Base-by-base conservation (phyloP, 2,329 filamentous ascomycete genomes). In the Arthrobotrys megalospora region DNA sequence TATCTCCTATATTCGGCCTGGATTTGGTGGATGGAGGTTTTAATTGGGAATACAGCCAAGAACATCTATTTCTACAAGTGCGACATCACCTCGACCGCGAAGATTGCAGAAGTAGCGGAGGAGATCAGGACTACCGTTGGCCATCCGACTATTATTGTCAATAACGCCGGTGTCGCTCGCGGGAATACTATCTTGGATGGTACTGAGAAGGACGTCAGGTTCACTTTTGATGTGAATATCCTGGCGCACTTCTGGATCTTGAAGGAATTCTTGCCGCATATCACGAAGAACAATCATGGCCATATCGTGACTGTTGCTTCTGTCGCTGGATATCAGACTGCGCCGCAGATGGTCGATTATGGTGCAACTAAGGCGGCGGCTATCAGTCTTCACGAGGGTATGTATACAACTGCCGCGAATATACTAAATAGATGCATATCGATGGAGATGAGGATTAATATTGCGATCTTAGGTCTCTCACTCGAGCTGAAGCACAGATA, bases 261-360 rank as follows among this genome's bases (percentile, higher is more conserved):
- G 6, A 88, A 89, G 82, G 88, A 90, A 72, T 93, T 93, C 84
- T 85, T 94, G 0, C 91, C 91, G 0, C 83, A 85, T 80, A 91
- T 94, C 87, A 84, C 91, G 64, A 82, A 84, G 6, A 82, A 82
- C 11, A 90, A 93, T 84, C 91, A 93, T 84, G 91, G 92, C 76
- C 92, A 92, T 87, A 83, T 93, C 47, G 90, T 93, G 21, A 93
- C 90, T 0, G 87, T 93, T 21, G 89, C 91, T 12, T 90, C 88
- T 1, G 86, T 89, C 60, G 90, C 91, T 0, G 87, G 88, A 11
- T 92, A 89, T 84, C 80, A 89, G 6, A 85, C 88, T 0, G 87
- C 89, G 0, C 89, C 91, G 2, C 87, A 87, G 80, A 88, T 92
- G 86, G 88, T 90, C 43, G 91, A 93, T 84, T 93, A 93, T 84